phyloP scores from a whole-genome alignment of 2,329 filamentous ascomycete species.

The Phialophora chinensis region DNA sequence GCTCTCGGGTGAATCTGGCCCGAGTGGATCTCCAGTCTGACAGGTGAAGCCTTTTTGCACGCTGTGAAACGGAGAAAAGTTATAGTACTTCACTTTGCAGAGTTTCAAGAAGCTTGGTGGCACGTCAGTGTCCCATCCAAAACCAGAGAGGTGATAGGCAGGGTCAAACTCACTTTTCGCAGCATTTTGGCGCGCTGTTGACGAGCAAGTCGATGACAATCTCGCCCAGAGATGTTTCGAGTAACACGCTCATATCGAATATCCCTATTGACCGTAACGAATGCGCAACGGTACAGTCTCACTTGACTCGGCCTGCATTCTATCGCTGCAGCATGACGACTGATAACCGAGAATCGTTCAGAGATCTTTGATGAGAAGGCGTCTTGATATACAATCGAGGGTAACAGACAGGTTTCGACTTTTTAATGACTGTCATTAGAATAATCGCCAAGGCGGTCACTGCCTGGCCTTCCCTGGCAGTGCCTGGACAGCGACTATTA shows the following conservation, averaged over 20 bases:
- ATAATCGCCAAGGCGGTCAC: neutral
- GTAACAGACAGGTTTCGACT: neutral
- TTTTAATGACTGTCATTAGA: conserved; percentile 12
- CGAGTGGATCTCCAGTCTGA: conserved; percentile 92
- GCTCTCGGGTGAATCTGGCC: conserved; percentile 79
- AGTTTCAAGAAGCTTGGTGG: conserved; percentile 87
- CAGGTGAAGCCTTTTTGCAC: conserved; percentile 96
- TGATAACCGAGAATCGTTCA: neutral
- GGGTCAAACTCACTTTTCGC: conserved; percentile 80
- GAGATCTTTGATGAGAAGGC: neutral
- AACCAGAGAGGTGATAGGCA: conserved; percentile 21
- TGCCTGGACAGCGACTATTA: too few relatives aligned
- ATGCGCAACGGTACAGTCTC: neutral
- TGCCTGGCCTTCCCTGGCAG: neutral
- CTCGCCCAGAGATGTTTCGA: conserved; percentile 92
- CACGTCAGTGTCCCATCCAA: conserved; percentile 36
- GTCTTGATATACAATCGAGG: neutral
- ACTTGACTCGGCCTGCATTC: neutral
- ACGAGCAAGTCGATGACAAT: conserved; percentile 92
- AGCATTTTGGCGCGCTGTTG: conserved; percentile 86
- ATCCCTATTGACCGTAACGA: neutral
- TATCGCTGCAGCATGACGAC: neutral
- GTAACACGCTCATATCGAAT: conserved; percentile 78
- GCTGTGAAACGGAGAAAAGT: conserved; percentile 89
- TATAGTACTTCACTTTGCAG: conserved; percentile 99